Evolutionary conservation across 768 basidiomycete genomes (phyloP).

Genomic region (Melanogaster broomeanus): DNA sequence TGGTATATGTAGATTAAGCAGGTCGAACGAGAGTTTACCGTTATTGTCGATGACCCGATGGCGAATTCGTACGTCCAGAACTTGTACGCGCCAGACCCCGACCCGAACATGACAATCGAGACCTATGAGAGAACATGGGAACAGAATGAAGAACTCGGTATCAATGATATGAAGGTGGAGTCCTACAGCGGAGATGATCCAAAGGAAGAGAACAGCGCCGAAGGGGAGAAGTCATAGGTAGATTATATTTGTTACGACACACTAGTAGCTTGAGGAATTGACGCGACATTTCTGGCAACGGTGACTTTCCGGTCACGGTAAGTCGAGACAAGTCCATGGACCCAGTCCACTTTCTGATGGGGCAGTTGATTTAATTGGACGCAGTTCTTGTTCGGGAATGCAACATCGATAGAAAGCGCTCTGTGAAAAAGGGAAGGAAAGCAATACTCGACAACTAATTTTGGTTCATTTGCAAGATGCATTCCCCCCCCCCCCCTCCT

Average conservation of each 20-base stretch:
- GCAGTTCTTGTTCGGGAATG: too few species aligned
- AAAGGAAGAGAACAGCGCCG: not conserved
- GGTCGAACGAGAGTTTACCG: conserved; percentile 79
- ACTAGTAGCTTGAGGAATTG: too few species aligned
- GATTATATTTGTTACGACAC: not conserved
- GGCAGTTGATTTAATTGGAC: too few species aligned
- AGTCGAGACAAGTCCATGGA: too few species aligned
- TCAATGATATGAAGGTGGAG: conserved; percentile 89
- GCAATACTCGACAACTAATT: too few species aligned
- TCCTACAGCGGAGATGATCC: conserved; percentile 19
- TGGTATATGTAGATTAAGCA: conserved; percentile 60
- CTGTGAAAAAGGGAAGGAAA: too few species aligned
- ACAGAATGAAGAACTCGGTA: conserved; percentile 93
- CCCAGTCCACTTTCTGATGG: too few species aligned
- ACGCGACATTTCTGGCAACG: too few species aligned
- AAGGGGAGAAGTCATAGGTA: conserved; percentile 2
- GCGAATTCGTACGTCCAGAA: conserved; percentile 97
- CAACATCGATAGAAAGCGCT: too few species aligned
- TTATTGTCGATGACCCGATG: conserved; percentile 94
- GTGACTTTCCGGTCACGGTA: too few species aligned
- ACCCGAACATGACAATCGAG: conserved; percentile 89
- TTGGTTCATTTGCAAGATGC: too few species aligned
- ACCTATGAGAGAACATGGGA: conserved; percentile 82
- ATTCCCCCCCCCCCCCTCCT: too few species aligned
- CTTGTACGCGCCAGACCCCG: conserved; percentile 94